Conservation (phyloP, 176 grass and related monocot species). For the Calamus simplicifolius region DNA sequence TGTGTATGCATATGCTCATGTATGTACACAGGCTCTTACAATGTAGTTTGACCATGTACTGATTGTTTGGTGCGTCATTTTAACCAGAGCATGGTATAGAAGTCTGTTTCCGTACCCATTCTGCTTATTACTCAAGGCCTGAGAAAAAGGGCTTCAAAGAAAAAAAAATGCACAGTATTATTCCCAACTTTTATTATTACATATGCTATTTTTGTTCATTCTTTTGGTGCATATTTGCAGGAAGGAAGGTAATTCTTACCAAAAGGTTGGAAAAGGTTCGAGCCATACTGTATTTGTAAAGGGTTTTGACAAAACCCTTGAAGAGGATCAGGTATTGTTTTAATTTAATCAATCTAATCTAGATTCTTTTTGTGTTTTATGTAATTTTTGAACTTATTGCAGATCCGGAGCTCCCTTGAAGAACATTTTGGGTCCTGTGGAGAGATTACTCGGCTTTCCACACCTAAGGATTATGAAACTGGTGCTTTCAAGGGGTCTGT, state of each 20-base stretch:
- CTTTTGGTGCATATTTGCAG: conserved; percentile 11
- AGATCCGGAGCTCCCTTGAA: conserved; percentile 56
- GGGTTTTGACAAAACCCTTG: conserved; percentile 51
- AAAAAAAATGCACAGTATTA: not conserved
- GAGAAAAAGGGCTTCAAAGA: too few relatives aligned
- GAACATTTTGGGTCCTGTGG: conserved; percentile 68
- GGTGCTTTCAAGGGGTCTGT: conserved; percentile 71
- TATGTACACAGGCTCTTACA: too few relatives aligned
- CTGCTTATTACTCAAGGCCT: too few relatives aligned
- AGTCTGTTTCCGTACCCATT: too few relatives aligned
- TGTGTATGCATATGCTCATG: too few relatives aligned
- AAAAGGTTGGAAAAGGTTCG: conserved; percentile 36
- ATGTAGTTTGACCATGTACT: too few relatives aligned
- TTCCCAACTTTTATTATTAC: not conserved
- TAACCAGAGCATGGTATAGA: too few relatives aligned
- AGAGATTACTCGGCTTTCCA: conserved; percentile 44
- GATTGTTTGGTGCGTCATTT: too few relatives aligned
- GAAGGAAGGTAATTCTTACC: conserved; percentile 43
- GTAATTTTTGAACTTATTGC: conserved; percentile 3
- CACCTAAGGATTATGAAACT: conserved; percentile 55
- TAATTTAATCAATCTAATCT: not conserved
- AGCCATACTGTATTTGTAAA: conserved; percentile 55
- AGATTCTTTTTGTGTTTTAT: not conserved
- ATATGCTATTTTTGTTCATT: not conserved
- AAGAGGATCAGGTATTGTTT: conserved; percentile 46